Percentiles rank a stretch among this genome's conserved stretches.
Conservation (phyloP, 2,329 filamentous ascomycete genomes). For the Cordyceps pruinosa region DNA sequence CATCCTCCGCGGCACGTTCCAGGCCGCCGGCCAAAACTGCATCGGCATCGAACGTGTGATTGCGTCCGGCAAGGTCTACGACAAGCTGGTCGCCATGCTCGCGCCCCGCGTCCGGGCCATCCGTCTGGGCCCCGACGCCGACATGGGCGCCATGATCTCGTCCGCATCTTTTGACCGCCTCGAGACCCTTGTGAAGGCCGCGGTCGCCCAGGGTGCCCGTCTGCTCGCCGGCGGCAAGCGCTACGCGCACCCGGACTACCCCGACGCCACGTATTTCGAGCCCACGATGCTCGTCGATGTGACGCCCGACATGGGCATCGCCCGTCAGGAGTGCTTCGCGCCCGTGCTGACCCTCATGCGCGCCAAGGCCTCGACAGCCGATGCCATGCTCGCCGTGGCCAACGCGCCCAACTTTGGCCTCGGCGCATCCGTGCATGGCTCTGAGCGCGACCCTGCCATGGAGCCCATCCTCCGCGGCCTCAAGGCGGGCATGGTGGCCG, state of each 20-base stretch:
- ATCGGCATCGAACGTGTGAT: conserved; percentile 94
- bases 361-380: conserved; percentile 50
- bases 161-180: conserved; percentile 66
- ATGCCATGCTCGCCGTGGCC: conserved; percentile 65
- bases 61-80: conserved; percentile 69
- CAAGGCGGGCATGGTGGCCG: conserved; percentile 80
- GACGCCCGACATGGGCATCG: conserved; percentile 76
- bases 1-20: conserved; percentile 87
- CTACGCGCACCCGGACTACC: conserved; percentile 63
- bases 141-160: conserved; percentile 89
- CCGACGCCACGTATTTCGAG: conserved; percentile 80
- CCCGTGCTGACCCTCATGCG: conserved; percentile 84
- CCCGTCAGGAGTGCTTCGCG: conserved; percentile 86
- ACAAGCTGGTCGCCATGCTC: conserved; percentile 62
- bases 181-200: conserved; percentile 69
- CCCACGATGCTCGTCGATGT: conserved; percentile 92
- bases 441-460: conserved; percentile 53
- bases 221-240: conserved; percentile 75
- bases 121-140: conserved; percentile 68
- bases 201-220: conserved; percentile 69
- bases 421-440: conserved; percentile 81
- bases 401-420: conserved; percentile 83
- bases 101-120: conserved; percentile 67
- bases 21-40: conserved; percentile 94
- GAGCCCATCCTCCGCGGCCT: conserved; percentile 59